phyloP scores from a whole-genome alignment of 2,329 filamentous ascomycete genomes.

The Colletotrichum paranaense region DNA sequence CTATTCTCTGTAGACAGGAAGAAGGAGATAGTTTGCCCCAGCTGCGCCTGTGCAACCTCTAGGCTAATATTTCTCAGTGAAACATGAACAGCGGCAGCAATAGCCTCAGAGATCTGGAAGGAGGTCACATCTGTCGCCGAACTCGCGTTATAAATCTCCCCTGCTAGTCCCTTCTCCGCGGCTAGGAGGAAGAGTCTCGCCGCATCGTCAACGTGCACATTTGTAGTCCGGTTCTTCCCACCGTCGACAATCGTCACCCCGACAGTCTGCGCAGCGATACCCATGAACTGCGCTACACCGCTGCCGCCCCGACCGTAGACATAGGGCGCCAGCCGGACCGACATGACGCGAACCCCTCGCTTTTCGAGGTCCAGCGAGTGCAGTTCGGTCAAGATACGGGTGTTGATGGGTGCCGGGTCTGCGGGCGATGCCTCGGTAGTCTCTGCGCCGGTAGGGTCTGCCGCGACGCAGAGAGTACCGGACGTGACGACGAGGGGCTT shows the following conservation, averaged over 20 bases:
- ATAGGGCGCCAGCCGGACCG: constrained; percentile 53
- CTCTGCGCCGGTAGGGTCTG: constrained; percentile 43
- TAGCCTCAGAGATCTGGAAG: constrained; percentile 42
- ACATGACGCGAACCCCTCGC: constrained; percentile 47
- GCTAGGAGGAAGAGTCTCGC: constrained; percentile 53
- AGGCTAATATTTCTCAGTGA: constrained; percentile 38
- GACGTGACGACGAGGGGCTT: constrained; percentile 50
- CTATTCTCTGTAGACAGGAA: constrained; percentile 49
- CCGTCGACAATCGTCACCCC: constrained; percentile 44
- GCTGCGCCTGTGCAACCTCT: constrained; percentile 40
- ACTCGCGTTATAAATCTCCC: constrained; percentile 48
- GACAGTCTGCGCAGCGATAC: constrained; percentile 43
- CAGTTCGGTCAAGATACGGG: constrained; percentile 43
- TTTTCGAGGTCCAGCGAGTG: constrained; percentile 43
- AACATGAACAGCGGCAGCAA: constrained; percentile 38
- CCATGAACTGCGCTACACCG: constrained; percentile 48
- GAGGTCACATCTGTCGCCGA: constrained; percentile 45
- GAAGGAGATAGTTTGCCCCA: constrained; percentile 45
- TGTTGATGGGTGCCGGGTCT: constrained; percentile 39
- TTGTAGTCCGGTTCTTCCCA: constrained; percentile 42
- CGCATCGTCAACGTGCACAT: constrained; percentile 56
- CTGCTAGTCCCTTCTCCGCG: constrained; percentile 46
- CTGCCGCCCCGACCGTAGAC: constrained; percentile 57
- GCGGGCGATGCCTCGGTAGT: constrained; percentile 39
- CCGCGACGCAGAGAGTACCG: constrained; percentile 42